phyloP scores from a whole-genome alignment of 768 basidiomycete genomes.

The Peribolospora baueri region DNA sequence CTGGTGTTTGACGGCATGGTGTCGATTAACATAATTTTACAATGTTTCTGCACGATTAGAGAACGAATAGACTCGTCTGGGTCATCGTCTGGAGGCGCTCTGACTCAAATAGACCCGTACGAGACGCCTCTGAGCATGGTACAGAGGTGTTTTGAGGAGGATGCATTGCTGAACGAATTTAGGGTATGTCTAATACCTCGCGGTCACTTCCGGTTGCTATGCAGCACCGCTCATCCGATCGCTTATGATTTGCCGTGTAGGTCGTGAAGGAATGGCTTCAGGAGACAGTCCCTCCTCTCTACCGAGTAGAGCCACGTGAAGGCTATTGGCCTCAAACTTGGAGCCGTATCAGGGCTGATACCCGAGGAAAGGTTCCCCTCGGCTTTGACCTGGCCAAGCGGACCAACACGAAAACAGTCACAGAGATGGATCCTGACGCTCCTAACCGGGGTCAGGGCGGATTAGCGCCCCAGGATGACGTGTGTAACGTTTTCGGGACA shows the following conservation, averaged over 20 bases:
- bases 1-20: neutral
- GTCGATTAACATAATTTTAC: neutral
- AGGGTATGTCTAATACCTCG: conserved; percentile 23
- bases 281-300: conserved; percentile 37
- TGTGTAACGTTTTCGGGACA: conserved; percentile 20
- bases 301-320: conserved; percentile 41
- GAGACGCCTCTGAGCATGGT: conserved; percentile 53
- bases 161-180: conserved; percentile 45
- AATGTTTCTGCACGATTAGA: conserved; percentile 2
- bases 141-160: conserved; percentile 43
- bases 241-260: neutral
- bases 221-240: neutral
- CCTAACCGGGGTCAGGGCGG: conserved; percentile 33
- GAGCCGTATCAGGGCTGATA: conserved; percentile 35
- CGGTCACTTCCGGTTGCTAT: neutral
- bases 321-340: conserved; percentile 64
- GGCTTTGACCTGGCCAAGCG: conserved; percentile 13
- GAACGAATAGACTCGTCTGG: neutral
- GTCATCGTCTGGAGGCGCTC: conserved; percentile 2
- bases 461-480: conserved; percentile 54
- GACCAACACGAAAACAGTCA: conserved; percentile 18
- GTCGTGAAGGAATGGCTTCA: conserved; percentile 66
- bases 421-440: conserved; percentile 60
- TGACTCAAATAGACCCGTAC: conserved; percentile 52
- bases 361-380: conserved; percentile 21